These are phyloP conservation scores for Podila clonocystis DNA, from an alignment of 192 early-diverging fungal genomes.

Conservation along the genomic window DNA sequence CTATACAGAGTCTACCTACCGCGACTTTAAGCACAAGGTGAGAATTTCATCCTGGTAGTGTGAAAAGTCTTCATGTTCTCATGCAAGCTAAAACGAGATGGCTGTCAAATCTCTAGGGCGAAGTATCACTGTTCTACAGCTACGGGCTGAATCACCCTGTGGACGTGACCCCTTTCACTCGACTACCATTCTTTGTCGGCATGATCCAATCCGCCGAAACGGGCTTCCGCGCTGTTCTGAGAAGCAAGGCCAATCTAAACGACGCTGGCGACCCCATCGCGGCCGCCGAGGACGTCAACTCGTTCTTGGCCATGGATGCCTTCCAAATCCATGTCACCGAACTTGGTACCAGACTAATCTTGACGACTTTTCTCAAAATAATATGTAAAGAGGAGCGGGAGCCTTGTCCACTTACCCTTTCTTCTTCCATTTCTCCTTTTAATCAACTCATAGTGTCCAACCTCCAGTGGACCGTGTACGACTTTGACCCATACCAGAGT, in stretches of 20 bases:
- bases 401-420: too few species aligned
- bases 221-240: constrained; percentile 17
- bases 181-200: constrained; percentile 20
- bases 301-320: constrained; percentile 14
- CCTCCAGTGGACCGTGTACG: constrained; percentile 20
- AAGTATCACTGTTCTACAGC: constrained; percentile 27
- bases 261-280: not conserved
- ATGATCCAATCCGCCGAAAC: constrained; percentile 23
- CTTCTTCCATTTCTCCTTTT: too few species aligned
- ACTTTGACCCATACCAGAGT: constrained; percentile 41
- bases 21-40: constrained; percentile 10
- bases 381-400: not conserved
- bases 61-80: too few species aligned
- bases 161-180: constrained; percentile 22
- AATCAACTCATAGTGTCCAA: too few species aligned
- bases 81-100: too few species aligned
- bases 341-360: constrained; percentile 11
- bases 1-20: constrained; percentile 28
- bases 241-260: constrained; percentile 23
- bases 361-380: not conserved
- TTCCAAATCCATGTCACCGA: constrained; percentile 30
- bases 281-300: constrained; percentile 3
- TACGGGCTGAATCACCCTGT: not conserved
- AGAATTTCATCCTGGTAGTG: too few species aligned
- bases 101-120: not conserved